These are phyloP conservation scores for Kluyveromyces aestuarii DNA, from an alignment of 805 yeast genomes.

Conservation along the genomic window DNA sequence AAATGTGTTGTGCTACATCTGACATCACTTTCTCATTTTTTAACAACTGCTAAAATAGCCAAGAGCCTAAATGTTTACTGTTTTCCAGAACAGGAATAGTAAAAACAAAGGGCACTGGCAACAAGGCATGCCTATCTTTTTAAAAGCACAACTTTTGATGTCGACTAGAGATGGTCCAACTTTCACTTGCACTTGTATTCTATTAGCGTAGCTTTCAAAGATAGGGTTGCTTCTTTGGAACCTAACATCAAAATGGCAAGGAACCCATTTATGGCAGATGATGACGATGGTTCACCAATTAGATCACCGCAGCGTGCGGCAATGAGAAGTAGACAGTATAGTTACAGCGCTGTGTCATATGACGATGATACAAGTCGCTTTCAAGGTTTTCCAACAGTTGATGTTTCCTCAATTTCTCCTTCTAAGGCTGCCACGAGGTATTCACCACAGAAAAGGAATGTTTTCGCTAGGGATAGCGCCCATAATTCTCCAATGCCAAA, in stretches of 20 bases:
- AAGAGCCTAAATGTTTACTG: not conserved
- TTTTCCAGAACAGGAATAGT: slow-evolving; percentile 2
- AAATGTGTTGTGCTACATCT: not conserved
- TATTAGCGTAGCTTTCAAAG: not conserved
- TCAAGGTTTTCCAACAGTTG: slow-evolving; percentile 20
- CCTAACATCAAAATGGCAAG: slow-evolving; percentile 16
- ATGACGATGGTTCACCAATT: slow-evolving; percentile 20
- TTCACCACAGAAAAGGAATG: slow-evolving; percentile 32
- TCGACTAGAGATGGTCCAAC: too few species aligned
- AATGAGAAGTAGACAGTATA: slow-evolving; percentile 20
- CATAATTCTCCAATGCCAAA: slow-evolving; percentile 32
- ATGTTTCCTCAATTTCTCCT: slow-evolving; percentile 28
- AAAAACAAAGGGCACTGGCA: not conserved
- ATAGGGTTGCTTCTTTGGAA: not conserved
- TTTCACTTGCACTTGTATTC: too few species aligned
- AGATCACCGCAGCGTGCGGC: slow-evolving; percentile 20
- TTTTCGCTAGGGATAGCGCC: slow-evolving; percentile 25
- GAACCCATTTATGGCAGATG: slow-evolving; percentile 28
- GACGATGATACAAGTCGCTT: slow-evolving; percentile 21
- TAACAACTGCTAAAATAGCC: not conserved
- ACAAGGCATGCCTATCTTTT: not conserved
- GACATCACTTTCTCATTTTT: not conserved
- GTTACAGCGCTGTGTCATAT: slow-evolving; percentile 13
- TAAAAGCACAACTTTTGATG: not conserved
- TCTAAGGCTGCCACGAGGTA: slow-evolving; percentile 31